Base-by-base conservation (phyloP, 257 asterid species). In the Fraxinus pennsylvanica region DNA sequence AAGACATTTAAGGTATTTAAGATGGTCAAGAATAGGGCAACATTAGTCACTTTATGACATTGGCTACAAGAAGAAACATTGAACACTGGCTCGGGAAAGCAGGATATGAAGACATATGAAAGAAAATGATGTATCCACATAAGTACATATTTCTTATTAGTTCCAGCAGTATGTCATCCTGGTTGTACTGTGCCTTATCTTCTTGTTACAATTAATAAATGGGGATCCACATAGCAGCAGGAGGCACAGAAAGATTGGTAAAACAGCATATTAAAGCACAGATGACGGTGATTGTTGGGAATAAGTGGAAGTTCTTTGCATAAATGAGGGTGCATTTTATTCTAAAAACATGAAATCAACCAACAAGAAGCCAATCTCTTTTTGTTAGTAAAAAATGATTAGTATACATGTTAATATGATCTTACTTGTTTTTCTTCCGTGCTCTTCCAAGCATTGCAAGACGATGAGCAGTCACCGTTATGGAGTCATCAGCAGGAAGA, bases 401-500 rank as follows among this genome's bases (percentile, higher is more conserved):
- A 38, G 38, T 25, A 14, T 22, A 41, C 39, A 21, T 5, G 39
- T 72, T 21, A 71, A 25, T 15, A 73, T 39, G 79, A 73, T 76
- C 54, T 85, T 85, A 90, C 99, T 76, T 92, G 85, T 81, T 88
- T 87, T 78, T 90, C 90, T 82, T 88, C 68, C 82, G 86, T 21
- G 90, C 72, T 81, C 92, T 89, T 78, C 87, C 86, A 78, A 94
- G 93, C 82, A 82, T 85, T 39, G 82, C 88, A 77, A 92, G 84
- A 75, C 93, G 90, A 75, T 84, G 94, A 30, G 97, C 88, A 33
- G 97, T 77, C 79, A 90, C 81, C 3, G 94, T 86, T 30, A 89
- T 41, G 76, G 96, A 78, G 86, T 91, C 97, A 65, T 91, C 89
- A 27, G 85, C 33, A 0, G 88, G 79, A 73, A 54, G 86, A 74